These are phyloP conservation scores for Triticum turgidum DNA, from an alignment of 176 grass and related monocot species.

Conservation along the genomic window DNA sequence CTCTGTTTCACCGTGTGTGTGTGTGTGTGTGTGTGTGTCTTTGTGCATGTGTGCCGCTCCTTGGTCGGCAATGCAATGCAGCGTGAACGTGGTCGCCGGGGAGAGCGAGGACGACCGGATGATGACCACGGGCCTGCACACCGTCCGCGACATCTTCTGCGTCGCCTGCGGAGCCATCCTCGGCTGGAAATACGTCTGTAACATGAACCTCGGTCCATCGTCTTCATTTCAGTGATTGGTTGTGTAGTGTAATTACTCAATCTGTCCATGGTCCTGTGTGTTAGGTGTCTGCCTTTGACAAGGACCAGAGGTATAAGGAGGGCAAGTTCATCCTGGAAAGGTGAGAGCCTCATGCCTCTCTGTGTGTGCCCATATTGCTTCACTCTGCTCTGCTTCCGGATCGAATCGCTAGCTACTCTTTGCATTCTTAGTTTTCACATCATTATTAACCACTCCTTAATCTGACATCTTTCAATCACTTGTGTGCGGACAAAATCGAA, in stretches of 20 bases:
- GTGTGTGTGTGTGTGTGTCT: neutral
- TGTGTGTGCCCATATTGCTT: neutral
- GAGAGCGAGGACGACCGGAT: conserved; percentile 26
- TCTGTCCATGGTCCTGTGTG: neutral
- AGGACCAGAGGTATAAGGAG: conserved; percentile 48
- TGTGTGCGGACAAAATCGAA: neutral
- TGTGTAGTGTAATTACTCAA: neutral
- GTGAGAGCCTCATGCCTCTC: neutral
- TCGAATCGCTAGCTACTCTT: neutral
- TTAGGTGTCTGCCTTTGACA: conserved; percentile 35
- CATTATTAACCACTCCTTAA: neutral
- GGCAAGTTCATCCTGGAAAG: conserved; percentile 61
- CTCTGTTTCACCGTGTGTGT: neutral
- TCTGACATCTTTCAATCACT: neutral
- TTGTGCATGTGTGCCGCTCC: neutral
- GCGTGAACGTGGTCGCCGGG: conserved; percentile 37
- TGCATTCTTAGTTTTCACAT: neutral
- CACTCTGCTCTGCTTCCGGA: neutral
- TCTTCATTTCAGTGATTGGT: neutral
- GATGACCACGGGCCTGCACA: conserved; percentile 51
- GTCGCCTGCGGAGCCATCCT: conserved; percentile 43
- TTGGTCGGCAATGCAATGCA: neutral
- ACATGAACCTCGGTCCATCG: no score
- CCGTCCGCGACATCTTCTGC: conserved; percentile 57
- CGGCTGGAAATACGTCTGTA: conserved; percentile 44